These are phyloP conservation scores for Cryptococcus sp. DNA, from an alignment of 1,284 basidiomycete genomes.

Conservation along the genomic window DNA sequence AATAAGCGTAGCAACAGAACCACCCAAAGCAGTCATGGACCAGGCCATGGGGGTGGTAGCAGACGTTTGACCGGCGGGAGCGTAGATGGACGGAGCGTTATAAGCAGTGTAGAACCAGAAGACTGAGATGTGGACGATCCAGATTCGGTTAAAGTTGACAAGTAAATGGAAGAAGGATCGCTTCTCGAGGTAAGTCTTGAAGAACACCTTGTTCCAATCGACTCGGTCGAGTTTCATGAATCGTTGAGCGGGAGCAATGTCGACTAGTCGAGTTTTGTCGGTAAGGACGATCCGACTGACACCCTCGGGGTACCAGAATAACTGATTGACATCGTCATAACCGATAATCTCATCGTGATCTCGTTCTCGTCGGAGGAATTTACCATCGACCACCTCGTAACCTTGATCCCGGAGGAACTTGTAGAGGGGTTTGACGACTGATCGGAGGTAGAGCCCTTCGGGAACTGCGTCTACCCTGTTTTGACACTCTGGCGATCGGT, in stretches of 20 bases:
- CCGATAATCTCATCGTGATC: slow-evolving; percentile 96
- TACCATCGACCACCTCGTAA: slow-evolving; percentile 93
- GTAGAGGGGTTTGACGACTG: slow-evolving; percentile 94
- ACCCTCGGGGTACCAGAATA: slow-evolving; percentile 99
- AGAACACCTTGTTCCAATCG: slow-evolving; percentile 89
- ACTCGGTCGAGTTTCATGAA: slow-evolving; percentile 94
- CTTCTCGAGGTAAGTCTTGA: slow-evolving; percentile 96
- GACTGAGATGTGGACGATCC: slow-evolving; percentile 87
- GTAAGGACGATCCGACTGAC: slow-evolving; percentile 84
- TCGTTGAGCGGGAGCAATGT: slow-evolving; percentile 78
- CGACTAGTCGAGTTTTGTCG: slow-evolving; percentile 88
- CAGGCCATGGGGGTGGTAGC: slow-evolving; percentile 70
- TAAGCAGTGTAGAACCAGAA: slow-evolving; percentile 93
- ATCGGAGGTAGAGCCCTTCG: slow-evolving; percentile 86
- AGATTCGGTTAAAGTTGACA: slow-evolving; percentile 97
- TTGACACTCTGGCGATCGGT: slow-evolving; percentile 98
- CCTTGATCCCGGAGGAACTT: slow-evolving; percentile 96
- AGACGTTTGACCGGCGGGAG: slow-evolving; percentile 53
- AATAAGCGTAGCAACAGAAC: slow-evolving; percentile 81
- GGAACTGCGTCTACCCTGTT: slow-evolving; percentile 87
- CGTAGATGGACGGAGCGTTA: slow-evolving; percentile 85
- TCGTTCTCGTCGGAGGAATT: slow-evolving; percentile 85
- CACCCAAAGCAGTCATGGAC: slow-evolving; percentile 84
- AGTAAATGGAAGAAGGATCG: slow-evolving; percentile 88
- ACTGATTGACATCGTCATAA: slow-evolving; percentile 98